phyloP scores from a whole-genome alignment of 1,284 basidiomycete genomes.

The Ustilago shanxiensis region DNA sequence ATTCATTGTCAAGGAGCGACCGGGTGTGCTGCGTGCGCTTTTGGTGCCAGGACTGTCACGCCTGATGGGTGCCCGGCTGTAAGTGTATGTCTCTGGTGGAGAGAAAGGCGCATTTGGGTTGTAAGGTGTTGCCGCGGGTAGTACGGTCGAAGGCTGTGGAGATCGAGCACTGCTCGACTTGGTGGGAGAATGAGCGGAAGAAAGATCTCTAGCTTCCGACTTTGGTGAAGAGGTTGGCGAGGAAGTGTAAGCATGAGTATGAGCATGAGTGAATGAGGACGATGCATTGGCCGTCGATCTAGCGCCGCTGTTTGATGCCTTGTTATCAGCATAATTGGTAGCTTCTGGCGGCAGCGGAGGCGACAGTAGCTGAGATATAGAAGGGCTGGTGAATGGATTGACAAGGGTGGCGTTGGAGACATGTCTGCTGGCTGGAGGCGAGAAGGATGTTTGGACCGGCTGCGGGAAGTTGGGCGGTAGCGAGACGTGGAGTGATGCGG shows the following conservation, averaged over 20 bases:
- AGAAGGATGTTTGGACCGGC: conserved; percentile 57
- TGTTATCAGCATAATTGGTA: background rate
- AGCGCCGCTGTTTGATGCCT: background rate
- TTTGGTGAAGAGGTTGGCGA: conserved; percentile 1
- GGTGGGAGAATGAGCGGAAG: conserved; percentile 13
- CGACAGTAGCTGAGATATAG: conserved; percentile 45
- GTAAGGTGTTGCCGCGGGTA: conserved; percentile 12
- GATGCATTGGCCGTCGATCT: conserved; percentile 2
- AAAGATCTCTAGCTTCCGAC: background rate
- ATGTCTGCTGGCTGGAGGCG: conserved; percentile 42
- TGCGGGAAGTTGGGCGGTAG: conserved; percentile 60
- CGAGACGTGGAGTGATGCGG: conserved; percentile 52
- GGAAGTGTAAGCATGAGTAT: background rate
- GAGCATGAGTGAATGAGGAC: too few species aligned
- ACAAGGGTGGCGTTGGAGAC: conserved; percentile 25
- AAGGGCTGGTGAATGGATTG: conserved; percentile 41
- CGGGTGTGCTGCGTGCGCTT: conserved; percentile 53
- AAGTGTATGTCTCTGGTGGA: conserved; percentile 44
- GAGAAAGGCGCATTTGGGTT: conserved; percentile 37
- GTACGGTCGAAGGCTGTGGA: background rate
- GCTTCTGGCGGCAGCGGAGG: conserved; percentile 21
- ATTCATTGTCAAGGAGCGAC: conserved; percentile 31
- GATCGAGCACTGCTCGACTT: conserved; percentile 17
- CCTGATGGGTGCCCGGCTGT: conserved; percentile 29
- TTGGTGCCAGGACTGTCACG: conserved; percentile 44